Conservation (phyloP, 1,284 basidiomycete species). For the Sanghuangporus sanghuang region DNA sequence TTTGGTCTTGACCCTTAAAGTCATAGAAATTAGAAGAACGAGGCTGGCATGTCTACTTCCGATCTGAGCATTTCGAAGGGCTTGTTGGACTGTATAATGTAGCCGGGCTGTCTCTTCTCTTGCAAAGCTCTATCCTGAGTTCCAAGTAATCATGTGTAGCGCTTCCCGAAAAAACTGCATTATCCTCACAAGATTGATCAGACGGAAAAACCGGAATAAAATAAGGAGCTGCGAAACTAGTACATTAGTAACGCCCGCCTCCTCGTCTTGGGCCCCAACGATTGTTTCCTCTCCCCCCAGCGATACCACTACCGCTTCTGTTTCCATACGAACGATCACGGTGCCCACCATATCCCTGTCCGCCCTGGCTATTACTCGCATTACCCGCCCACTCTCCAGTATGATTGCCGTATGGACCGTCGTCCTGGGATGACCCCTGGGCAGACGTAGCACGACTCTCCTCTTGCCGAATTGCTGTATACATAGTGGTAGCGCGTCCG, state of each 20-base stretch:
- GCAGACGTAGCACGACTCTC: constrained; percentile 20
- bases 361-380: not conserved
- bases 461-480: not conserved
- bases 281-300: constrained; percentile 23
- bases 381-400: constrained; percentile 6
- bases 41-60: too few relatives aligned
- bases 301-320: constrained; percentile 20
- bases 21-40: too few relatives aligned
- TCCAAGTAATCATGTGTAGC: too few relatives aligned
- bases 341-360: not conserved
- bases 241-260: not conserved
- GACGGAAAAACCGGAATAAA: too few relatives aligned
- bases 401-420: constrained; percentile 17
- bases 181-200: too few relatives aligned
- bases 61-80: too few relatives aligned
- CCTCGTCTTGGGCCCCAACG: constrained; percentile 13
- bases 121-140: too few relatives aligned
- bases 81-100: too few relatives aligned
- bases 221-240: not conserved
- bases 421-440: constrained; percentile 27
- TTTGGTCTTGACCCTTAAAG: too few relatives aligned
- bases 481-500: constrained; percentile 22
- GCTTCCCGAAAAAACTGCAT: too few relatives aligned
- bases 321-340: constrained; percentile 25
- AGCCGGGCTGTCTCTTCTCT: too few relatives aligned